Evolutionary conservation across 202 grass and related monocot species (phyloP), one percentile per base, ranked within the genome.

Genomic region (Hordeum pubiflorum): DNA sequence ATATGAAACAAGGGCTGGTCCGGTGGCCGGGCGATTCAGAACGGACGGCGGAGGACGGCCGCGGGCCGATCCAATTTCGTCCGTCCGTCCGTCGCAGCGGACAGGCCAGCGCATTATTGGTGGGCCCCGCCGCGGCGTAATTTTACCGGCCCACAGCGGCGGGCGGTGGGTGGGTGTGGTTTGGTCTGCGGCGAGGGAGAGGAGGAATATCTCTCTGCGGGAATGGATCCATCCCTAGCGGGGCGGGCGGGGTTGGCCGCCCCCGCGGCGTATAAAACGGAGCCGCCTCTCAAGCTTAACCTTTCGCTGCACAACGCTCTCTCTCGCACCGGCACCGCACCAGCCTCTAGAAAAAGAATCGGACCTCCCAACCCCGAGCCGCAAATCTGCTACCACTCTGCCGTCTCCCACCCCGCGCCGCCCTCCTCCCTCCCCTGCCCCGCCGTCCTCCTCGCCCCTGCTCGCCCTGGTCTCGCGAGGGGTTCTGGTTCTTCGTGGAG

Each of bases 101-200:
- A 23, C 4, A 3, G 34, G 14, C 38, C 74, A 40, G 39, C 59
- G 20, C 75, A 83, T 76, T 76, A 76, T 83, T 76, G 34, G 72
- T 32, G 81, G 60, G 31, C 3, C 29, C 69, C 50, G 0, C 13
- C 7, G 21, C 2, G 31, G 18, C 15, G 27, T 46, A 23, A 43
- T 58, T 83, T 66, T 21, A 39, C 43, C 26, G 3, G 27, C 10
- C 29, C 15, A 13, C 17, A 9, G 2, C 39, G 39, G 14, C 21
- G 2, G 21, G 22, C 32, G 63, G 44, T 33, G 21, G 77, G 50
- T 52, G 21, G 21, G 44, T 15, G 27, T 5, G 59, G 24, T 26
- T 26, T 24, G 58, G 21, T 43, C 29, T 3, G 4, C 2, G n/a
- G 7, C 29, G 29, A 4, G 29, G 3, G n/a, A 6, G 9, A 26